Evolutionary conservation across 106 monocot species (phyloP).

Genomic region (Phalaenopsis aphrodite): DNA sequence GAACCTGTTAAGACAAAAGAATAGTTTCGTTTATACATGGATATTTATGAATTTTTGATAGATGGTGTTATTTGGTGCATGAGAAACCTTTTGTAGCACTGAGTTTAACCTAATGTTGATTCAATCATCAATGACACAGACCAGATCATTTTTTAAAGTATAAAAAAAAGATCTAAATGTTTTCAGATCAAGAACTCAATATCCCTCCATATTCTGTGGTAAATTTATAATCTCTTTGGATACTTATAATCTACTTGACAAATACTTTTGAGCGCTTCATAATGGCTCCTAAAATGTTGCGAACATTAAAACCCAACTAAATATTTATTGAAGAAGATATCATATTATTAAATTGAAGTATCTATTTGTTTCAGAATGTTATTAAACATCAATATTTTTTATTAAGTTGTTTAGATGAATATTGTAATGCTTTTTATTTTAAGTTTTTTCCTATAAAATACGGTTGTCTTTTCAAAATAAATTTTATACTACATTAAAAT

Average conservation of each 20-base stretch:
- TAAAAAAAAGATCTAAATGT: background rate
- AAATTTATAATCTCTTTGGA: background rate
- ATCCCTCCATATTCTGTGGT: background rate
- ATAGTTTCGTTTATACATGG: background rate
- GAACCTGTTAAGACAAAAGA: slow-evolving; percentile 40
- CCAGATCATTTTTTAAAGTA: background rate
- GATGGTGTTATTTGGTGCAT: background rate
- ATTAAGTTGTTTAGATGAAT: background rate
- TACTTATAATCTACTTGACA: background rate
- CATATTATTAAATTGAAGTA: background rate
- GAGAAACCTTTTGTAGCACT: background rate
- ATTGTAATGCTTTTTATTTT: background rate
- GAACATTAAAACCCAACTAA: background rate
- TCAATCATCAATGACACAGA: background rate
- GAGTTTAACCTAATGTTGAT: background rate
- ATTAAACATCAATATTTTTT: background rate
- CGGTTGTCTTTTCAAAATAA: background rate
- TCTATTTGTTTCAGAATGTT: background rate
- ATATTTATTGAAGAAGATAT: background rate
- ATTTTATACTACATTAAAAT: background rate
- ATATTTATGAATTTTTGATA: background rate
- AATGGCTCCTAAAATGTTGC: background rate
- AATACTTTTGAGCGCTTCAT: background rate
- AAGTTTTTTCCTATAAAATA: background rate
- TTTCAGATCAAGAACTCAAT: background rate